Base-by-base conservation (phyloP, 345 rosid genomes). In the Gossypioides kirkii region DNA sequence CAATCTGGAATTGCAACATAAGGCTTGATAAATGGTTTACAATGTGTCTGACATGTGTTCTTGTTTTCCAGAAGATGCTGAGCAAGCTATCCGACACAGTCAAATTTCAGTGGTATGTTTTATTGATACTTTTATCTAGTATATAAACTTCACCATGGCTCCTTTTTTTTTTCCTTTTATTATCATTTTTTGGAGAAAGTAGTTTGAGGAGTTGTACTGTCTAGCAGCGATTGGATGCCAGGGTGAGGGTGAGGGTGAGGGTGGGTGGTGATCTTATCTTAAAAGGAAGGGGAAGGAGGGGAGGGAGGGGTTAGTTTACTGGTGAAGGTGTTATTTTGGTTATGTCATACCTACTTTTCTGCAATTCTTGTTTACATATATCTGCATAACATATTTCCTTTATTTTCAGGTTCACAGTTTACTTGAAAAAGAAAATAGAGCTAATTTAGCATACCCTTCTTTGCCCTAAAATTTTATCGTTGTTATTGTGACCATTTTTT, bases 71-170 rank as follows among this genome's bases (percentile, higher is more conserved):
- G 88, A 70, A 73, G 90, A 42, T 74, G 76, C 83, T 74, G 88
- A 79, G 76, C 75, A 77, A 79, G 63, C 80, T 66, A 46, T 73
- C 52, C 80, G 76, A 76, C 83, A 85, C 74, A 81, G 54, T 78
- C 87, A 79, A 76, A 76, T 79, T 84, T 80, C 86, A 36, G 16
- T 67, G 83, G 99, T 92, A 87, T 77, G 86, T 67, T 72, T 73
- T 52, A 23, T 78, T 70, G 49, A 20, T 52, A 10, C n/a, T 36
- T 53, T 70, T 53, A 10, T 52, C 1, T 10, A 32, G 49, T 36
- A 10, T 36, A 47, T 54, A 6, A 32, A 2, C 73, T 53, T 36
- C 11, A 20, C 41, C 42, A 3, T n/a, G 55, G 20, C 9, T 16
- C 58, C 38, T 2, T 25, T 8, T 3, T 47, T 18, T 22, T 49